Base-by-base conservation (phyloP, 2,329 filamentous ascomycete species). In the Alternaria brassicicola region DNA sequence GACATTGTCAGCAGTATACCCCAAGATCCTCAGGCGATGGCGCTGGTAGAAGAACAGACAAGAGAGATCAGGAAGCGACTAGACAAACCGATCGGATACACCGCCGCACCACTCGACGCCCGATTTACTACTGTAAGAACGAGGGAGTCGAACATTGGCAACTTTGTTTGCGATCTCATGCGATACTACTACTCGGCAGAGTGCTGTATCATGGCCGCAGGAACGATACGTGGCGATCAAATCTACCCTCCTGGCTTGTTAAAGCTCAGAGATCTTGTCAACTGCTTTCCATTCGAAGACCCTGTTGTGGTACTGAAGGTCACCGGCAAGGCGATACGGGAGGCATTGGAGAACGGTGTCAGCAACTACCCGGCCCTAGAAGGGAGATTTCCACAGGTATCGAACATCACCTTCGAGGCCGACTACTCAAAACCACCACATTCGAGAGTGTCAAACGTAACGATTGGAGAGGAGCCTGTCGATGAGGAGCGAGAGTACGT, bases 101-200 rank as follows among this genome's bases (percentile, higher is more conserved):
- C 92, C 0, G 87, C 89, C 0, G 88, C 88, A 1, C 91, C 93
- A 0, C 84, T 97, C 0, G 93, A 97, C 73, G 91, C 90, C 2
- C 88, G 93, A 2, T 97, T 97, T 76, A 90, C 87, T 15, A 96
- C 92, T 0, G 91, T 96, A 0, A 84, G 93, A 10, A 81, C 86
- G 19, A 83, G 81, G 43, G 93, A 97, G 77, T 92, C 89, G 53
- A 97, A 97, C 71, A 80, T 96, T 13, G 92, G 90, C 1, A 97
- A 97, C 77, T 96, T 96, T 75, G 89, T 96, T 3, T 95, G 91
- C 77, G 93, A 97, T 73, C 84, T 97, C 23, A 96, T 97, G 92
- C 86, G 92, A 7, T 87, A 87, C 61, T 89, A 96, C 72, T 92
- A 97, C 73, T 79, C 83, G 5, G 88, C 91, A 0, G 93, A 97